These are phyloP conservation scores for Sphagnum magellanicum DNA, from an alignment of 228 moss, liverwort and hornwort species.

Conservation along the genomic window DNA sequence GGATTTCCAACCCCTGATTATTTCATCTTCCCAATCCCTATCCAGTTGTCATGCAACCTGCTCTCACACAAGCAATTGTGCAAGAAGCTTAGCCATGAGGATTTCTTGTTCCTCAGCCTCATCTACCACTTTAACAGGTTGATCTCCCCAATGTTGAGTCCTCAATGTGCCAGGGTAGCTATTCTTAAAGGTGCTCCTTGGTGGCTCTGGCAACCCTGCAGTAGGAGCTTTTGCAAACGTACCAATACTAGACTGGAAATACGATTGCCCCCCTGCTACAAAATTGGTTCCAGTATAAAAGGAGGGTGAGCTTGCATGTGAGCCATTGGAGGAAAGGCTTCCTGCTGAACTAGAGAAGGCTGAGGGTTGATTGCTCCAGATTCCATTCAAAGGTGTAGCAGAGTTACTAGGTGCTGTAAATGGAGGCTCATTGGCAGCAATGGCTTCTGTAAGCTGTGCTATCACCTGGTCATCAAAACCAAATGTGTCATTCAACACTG, in stretches of 20 bases:
- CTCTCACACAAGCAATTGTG: constrained; percentile 30
- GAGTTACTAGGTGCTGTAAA: constrained; percentile 19
- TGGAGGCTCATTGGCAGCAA: constrained; percentile 30
- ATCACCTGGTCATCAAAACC: constrained; percentile 43
- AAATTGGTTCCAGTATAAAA: constrained; percentile 13
- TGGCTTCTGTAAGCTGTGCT: constrained; percentile 26
- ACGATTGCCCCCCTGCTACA: constrained; percentile 15
- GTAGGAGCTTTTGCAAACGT: constrained; percentile 6
- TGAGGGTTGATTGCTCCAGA: constrained; percentile 35
- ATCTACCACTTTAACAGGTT: constrained; percentile 20
- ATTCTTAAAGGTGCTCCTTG: constrained; percentile 11
- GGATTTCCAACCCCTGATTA: too few relatives aligned
- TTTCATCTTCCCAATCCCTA: too few relatives aligned
- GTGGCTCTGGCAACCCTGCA: constrained; percentile 6
- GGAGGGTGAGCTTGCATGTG: constrained; percentile 3
- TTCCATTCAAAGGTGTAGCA: constrained; percentile 21
- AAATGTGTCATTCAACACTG: constrained; percentile 38
- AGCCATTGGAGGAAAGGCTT: constrained; percentile 9
- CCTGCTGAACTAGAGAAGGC: constrained; percentile 9
- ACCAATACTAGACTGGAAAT: constrained; percentile 17
- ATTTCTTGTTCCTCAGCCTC: constrained; percentile 42
- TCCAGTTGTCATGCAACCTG: too few relatives aligned
- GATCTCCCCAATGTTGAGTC: constrained; percentile 19
- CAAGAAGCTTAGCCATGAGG: constrained; percentile 34
- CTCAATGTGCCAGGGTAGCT: constrained; percentile 8